Evolutionary conservation across 768 basidiomycete species (phyloP).

Genomic region (Mycena metata): DNA sequence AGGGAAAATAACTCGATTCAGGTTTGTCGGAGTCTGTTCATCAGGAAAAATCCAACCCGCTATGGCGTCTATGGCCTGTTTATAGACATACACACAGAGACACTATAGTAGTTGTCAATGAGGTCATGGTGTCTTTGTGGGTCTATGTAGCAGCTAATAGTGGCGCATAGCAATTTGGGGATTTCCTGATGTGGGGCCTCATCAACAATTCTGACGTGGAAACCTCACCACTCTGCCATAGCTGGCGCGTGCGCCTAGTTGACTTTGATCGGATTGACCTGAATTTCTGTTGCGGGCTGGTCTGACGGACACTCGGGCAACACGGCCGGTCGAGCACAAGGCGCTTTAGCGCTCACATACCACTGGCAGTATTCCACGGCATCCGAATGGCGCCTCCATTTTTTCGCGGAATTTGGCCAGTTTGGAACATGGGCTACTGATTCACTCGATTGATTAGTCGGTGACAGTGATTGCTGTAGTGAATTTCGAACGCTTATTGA

Average conservation of each 20-base stretch:
- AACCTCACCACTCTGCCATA: neutral
- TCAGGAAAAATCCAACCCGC: too few relatives aligned
- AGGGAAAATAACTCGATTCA: constrained; percentile 1
- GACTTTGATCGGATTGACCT: neutral
- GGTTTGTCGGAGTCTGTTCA: neutral
- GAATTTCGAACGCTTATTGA: neutral
- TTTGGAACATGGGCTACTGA: neutral
- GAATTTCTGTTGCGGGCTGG: neutral
- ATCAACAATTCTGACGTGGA: neutral
- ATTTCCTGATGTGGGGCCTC: neutral
- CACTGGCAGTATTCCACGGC: neutral
- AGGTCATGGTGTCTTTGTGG: too few relatives aligned
- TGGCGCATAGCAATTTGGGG: too few relatives aligned
- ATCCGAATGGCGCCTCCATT: constrained; percentile 1
- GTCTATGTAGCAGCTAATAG: too few relatives aligned
- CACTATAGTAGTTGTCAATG: too few relatives aligned
- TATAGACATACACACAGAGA: too few relatives aligned
- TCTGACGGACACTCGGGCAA: neutral
- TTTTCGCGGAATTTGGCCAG: neutral
- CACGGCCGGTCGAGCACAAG: neutral
- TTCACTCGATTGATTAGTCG: neutral
- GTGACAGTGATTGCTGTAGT: neutral
- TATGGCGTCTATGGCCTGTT: too few relatives aligned
- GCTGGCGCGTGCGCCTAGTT: neutral
- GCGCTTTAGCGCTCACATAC: neutral